Evolutionary conservation across 768 basidiomycete species (phyloP).

Genomic region (Dacryopinax primogenitus): DNA sequence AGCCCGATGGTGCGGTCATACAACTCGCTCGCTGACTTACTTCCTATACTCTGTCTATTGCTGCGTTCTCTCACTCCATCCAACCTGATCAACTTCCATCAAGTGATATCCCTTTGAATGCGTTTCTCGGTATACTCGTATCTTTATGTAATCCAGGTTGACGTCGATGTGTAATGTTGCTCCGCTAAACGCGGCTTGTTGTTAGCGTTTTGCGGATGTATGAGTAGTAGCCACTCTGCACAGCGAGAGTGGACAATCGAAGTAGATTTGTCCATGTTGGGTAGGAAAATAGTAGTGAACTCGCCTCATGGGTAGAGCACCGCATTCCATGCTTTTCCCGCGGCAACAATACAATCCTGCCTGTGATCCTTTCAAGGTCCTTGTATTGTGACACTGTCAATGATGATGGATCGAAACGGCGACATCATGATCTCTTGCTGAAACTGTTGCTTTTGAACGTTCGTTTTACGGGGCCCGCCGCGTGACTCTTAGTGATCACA

Average conservation of each 20-base stretch:
- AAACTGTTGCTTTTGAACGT: too few relatives aligned
- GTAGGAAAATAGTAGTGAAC: too few relatives aligned
- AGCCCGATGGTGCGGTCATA: background rate
- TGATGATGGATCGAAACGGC: too few relatives aligned
- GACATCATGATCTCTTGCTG: too few relatives aligned
- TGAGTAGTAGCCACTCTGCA: background rate
- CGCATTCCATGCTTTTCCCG: too few relatives aligned
- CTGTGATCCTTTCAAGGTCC: too few relatives aligned
- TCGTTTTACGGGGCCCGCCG: too few relatives aligned
- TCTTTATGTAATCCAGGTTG: background rate
- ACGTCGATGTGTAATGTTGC: background rate
- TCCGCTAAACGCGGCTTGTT: background rate
- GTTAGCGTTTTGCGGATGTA: background rate
- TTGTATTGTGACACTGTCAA: too few relatives aligned
- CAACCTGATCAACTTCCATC: background rate
- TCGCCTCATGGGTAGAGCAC: too few relatives aligned
- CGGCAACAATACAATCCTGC: too few relatives aligned
- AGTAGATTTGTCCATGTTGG: conserved; percentile 3
- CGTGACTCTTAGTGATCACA: too few relatives aligned
- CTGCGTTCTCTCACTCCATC: background rate
- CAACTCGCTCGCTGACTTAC: background rate
- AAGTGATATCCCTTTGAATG: background rate
- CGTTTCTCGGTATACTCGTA: background rate
- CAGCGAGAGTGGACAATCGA: conserved; percentile 1
- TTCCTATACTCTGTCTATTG: background rate